A percentile compares a stretch with the other conserved stretches of the same genome.
phyloP scores from a whole-genome alignment of 306 rosid species.

The Castanea mollissima region DNA sequence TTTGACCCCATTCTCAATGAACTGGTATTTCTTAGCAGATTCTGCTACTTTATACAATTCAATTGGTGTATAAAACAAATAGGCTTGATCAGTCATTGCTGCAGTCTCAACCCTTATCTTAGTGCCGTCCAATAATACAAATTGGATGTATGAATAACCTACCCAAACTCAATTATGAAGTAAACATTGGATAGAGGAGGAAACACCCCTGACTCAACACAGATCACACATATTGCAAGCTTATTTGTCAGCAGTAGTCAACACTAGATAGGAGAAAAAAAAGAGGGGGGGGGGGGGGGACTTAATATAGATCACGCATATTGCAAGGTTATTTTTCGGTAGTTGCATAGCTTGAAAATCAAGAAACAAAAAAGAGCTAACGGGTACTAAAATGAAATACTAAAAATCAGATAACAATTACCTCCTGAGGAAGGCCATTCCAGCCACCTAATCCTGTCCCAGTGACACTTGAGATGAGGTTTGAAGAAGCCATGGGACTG shows the following conservation, averaged over 20 bases:
- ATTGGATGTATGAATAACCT: neutral
- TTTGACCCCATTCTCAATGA: neutral
- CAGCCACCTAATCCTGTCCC: constrained; percentile 82
- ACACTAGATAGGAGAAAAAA: too few species aligned
- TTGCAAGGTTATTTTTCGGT: too few species aligned
- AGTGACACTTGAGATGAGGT: constrained; percentile 72
- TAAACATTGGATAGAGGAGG: too few species aligned
- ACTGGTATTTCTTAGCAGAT: constrained; percentile 3
- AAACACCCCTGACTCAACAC: neutral
- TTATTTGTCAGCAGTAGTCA: neutral
- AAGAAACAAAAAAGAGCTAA: neutral
- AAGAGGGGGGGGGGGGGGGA: too few species aligned
- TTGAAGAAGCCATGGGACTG: constrained; percentile 98
- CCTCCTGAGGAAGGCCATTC: constrained; percentile 94
- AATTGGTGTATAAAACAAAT: neutral
- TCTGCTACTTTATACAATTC: neutral
- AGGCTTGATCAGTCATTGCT: constrained; percentile 3
- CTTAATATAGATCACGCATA: too few species aligned
- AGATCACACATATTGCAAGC: neutral
- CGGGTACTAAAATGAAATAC: neutral
- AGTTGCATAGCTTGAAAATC: neutral
- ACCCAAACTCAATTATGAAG: neutral
- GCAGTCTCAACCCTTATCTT: neutral
- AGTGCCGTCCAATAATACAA: neutral
- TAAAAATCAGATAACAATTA: constrained; percentile 26